Percentiles rank a stretch among this genome's conserved stretches.
These are phyloP conservation scores for Beauveria pseudobassiana DNA, from an alignment of 2,329 filamentous ascomycete genomes.

Conservation along the genomic window DNA sequence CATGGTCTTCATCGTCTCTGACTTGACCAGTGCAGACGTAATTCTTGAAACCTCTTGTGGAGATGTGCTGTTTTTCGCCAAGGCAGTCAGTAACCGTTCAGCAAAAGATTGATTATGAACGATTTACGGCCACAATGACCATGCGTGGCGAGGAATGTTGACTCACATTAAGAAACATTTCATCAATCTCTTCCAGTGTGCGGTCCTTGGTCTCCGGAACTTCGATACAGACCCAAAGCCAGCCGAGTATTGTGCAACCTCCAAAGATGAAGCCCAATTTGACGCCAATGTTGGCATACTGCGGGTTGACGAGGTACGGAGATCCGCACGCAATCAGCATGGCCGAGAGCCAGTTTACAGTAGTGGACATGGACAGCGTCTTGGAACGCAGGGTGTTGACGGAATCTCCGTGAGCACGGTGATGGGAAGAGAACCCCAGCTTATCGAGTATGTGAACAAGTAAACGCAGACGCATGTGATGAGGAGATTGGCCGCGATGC, in stretches of 20 bases:
- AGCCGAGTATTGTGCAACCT: neutral
- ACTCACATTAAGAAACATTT: neutral
- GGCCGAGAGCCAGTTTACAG: neutral
- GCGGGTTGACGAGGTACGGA: neutral
- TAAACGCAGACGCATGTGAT: neutral
- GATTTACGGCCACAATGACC: no score
- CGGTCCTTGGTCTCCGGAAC: neutral
- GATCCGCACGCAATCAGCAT: neutral
- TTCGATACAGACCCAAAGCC: neutral
- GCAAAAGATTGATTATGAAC: neutral
- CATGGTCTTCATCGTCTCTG: neutral
- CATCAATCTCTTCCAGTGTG: neutral
- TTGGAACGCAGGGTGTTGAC: neutral
- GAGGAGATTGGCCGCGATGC: neutral
- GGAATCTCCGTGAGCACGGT: neutral
- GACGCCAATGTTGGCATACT: neutral
- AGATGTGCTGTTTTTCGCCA: neutral
- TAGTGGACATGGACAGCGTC: neutral
- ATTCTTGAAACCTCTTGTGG: neutral
- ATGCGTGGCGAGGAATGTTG: no score
- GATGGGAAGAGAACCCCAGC: neutral
- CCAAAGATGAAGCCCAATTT: neutral
- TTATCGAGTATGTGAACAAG: neutral
- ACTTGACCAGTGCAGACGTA: neutral
- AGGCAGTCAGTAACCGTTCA: neutral